A percentile compares a stretch with the other conserved stretches of the same genome.
phyloP scores from a whole-genome alignment of 2,329 filamentous ascomycete species.

The Fusarium coffeatum region DNA sequence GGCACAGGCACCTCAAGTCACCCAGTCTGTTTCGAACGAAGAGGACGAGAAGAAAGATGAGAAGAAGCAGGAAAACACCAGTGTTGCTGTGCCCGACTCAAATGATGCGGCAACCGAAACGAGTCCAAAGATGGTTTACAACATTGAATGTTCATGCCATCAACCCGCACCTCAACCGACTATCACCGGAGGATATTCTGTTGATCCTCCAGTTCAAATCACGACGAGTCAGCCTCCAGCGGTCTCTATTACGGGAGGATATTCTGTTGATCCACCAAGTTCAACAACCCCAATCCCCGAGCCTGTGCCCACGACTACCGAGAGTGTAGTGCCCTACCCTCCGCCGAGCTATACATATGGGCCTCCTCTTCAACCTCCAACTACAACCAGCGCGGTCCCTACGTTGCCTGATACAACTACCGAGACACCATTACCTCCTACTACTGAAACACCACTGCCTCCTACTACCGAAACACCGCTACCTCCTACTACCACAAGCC shows the following conservation, averaged over 20 bases:
- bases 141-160: conserved; percentile 20
- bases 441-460: neutral
- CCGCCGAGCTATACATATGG: conserved; percentile 6
- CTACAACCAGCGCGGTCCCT: neutral
- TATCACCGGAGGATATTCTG: neutral
- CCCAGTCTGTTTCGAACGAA: neutral
- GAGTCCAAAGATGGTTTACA: conserved; percentile 12
- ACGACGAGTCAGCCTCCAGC: neutral
- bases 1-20: conserved; percentile 8
- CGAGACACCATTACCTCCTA: neutral
- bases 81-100: neutral
- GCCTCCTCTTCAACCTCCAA: neutral
- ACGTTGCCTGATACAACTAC: conserved; percentile 8
- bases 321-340: neutral
- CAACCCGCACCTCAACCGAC: neutral
- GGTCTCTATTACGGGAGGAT: neutral
- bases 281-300: neutral
- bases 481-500: conserved; percentile 7
- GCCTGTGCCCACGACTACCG: neutral
- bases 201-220: neutral
- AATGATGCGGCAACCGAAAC: neutral
- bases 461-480: neutral
- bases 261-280: conserved; percentile 1
- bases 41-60: neutral
- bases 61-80: neutral